Evolutionary conservation across 352 stramenopile species (phyloP), one percentile per base, ranked within the genome.

Genomic region (Globisporangium parvum): DNA sequence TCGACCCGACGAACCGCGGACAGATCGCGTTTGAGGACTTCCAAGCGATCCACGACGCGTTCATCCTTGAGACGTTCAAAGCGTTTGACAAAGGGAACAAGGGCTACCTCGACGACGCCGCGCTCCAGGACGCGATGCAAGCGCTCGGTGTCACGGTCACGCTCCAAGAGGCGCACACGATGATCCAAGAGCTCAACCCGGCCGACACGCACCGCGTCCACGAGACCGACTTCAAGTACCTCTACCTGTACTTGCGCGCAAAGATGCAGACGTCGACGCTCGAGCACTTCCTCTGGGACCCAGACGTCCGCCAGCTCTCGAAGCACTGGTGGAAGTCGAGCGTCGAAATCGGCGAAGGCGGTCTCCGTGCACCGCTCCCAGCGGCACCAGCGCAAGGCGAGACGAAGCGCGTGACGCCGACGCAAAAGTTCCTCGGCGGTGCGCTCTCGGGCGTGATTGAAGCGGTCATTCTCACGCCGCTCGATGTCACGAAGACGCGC

Each of bases 401-500:
- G 15, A 81, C 75, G 62, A 90, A 87, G 59, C 17, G n/a, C 17
- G 83, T 91, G n/a, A 75, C 79, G 51, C 80, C 83, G 8, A 65
- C 59, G 24, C 48, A 89, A 53, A 90, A 90, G 63, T 91, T 96
- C 59, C 70, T 91, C 39, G 87, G 84, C 24, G 87, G 87, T 20
- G 86, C 85, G 37, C 63, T 90, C n/a, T 92, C 80, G 12, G 87
- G 87, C 41, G 79, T 95, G 47, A 87, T 92, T 23, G 87, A 96
- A 57, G 84, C 87, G 8, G 20, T 91, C 47, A 88, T 88, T 63
- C 65, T 96, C 20, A 91, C 86, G 63, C 87, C 87, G 39, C 63
- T 96, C 31, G 87, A 96, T 60, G 84, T 95, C 33, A 84, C 84
- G 57, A 96, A 96, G 72, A 96, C 87, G 17, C 80, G 87, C 10